Evolutionary conservation across 2,329 filamentous ascomycete species (phyloP).

Genomic region (Simplicillium sp.): DNA sequence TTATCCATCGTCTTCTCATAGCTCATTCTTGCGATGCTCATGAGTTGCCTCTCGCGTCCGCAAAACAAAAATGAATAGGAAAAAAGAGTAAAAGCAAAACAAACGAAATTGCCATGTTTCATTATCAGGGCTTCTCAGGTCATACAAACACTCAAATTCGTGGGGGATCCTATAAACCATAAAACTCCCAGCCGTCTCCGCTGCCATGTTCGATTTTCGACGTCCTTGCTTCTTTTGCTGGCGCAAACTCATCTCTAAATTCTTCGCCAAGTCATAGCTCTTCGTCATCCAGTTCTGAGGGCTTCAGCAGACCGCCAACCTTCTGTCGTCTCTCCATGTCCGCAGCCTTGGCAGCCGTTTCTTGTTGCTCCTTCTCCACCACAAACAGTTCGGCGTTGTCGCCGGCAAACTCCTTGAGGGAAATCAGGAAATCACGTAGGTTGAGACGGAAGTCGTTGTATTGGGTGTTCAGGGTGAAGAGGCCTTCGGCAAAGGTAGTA

Average conservation of each 20-base stretch:
- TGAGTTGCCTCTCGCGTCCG: too few relatives aligned
- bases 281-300: slow-evolving; percentile 89
- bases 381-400: slow-evolving; percentile 92
- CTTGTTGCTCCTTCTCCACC: slow-evolving; percentile 89
- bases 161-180: slow-evolving; percentile 39
- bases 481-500: slow-evolving; percentile 75
- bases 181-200: slow-evolving; percentile 56
- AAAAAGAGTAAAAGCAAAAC: too few relatives aligned
- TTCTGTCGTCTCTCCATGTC: slow-evolving; percentile 90
- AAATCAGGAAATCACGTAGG: slow-evolving; percentile 93
- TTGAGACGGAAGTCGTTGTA: slow-evolving; percentile 93
- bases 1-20: too few relatives aligned
- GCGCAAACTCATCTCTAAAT: slow-evolving; percentile 51
- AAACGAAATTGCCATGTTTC: too few relatives aligned
- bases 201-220: slow-evolving; percentile 15
- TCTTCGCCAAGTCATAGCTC: slow-evolving; percentile 77
- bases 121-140: too few relatives aligned
- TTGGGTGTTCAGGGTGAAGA: slow-evolving; percentile 82
- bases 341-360: slow-evolving; percentile 73
- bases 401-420: slow-evolving; percentile 90
- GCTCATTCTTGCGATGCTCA: too few relatives aligned
- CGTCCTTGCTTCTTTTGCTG: slow-evolving; percentile 17
- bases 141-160: too few relatives aligned
- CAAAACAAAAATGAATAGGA: too few relatives aligned
- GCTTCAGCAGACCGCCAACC: slow-evolving; percentile 91